Percentiles rank a stretch among this genome's conserved stretches.
These are phyloP conservation scores for Chaetomiaceae sp. DNA, from an alignment of 2,329 filamentous ascomycete species.

Conservation along the genomic window DNA sequence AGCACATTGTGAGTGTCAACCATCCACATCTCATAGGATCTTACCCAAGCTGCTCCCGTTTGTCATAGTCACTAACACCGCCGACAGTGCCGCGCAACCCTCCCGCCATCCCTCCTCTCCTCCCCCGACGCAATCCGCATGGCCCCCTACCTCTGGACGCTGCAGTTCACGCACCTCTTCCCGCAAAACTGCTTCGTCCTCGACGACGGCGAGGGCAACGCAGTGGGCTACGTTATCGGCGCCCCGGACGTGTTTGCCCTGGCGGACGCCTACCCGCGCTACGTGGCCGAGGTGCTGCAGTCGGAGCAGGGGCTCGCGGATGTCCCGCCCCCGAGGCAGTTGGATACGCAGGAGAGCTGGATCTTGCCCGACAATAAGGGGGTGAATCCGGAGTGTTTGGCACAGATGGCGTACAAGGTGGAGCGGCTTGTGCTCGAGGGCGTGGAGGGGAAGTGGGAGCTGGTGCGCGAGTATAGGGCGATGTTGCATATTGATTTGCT, in stretches of 20 bases:
- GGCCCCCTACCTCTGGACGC: constrained; percentile 49
- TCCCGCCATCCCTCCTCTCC: constrained; percentile 39
- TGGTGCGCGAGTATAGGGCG: constrained; percentile 35
- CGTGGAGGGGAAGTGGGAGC: constrained; percentile 33
- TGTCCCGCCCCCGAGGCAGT: constrained; percentile 28
- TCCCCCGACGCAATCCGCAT: constrained; percentile 35
- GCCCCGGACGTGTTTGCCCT: constrained; percentile 41
- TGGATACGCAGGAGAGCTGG: constrained; percentile 29
- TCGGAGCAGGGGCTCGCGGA: constrained; percentile 19
- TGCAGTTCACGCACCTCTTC: constrained; percentile 45
- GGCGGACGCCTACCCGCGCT: constrained; percentile 35
- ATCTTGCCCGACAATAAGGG: constrained; percentile 25
- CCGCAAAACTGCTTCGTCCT: constrained; percentile 44
- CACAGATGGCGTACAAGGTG: constrained; percentile 40
- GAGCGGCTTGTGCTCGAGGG: constrained; percentile 37
- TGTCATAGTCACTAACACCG: background rate
- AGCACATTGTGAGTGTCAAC: constrained; percentile 22
- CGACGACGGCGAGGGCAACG: constrained; percentile 42
- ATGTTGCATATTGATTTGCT: constrained; percentile 50
- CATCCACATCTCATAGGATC: too few relatives aligned
- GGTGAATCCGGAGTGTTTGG: constrained; percentile 35
- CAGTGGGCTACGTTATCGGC: constrained; percentile 49
- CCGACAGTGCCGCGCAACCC: constrained; percentile 43
- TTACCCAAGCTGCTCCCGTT: too few relatives aligned
- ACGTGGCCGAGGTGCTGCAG: constrained; percentile 35